Evolutionary conservation across 306 rosid species (phyloP), one percentile per base, ranked within the genome.

Genomic region (Fragaria nilgerrensis): DNA sequence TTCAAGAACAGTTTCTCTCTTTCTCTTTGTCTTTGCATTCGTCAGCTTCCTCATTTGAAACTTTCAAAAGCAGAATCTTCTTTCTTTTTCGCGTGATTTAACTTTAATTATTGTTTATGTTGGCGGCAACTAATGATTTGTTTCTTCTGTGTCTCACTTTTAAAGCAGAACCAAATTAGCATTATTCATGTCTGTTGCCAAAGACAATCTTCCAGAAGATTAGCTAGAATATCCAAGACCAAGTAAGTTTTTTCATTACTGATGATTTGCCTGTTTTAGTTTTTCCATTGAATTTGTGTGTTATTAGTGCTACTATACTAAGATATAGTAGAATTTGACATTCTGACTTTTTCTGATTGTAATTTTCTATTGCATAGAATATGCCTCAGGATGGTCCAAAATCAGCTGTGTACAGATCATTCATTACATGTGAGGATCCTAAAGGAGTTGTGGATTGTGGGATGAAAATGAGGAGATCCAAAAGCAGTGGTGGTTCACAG

Each of bases 341-440:
- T 72, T 75, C 78, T 80, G 86, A 86, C 85, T 81, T 84, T 79
- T 32, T 20, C 61, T 59, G 59, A 59, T 47, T 74, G 77, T 74
- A 68, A 69, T 84, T 59, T 86, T 76, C n/a, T 81, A 53, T 75
- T 53, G 74, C 84, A 37, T 37, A 89, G 92, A 89, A 85, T 85
- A 90, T 87, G 78, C 85, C 87, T 75, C 82, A 80, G 75, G 93
- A 89, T 84, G 69, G 85, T 76, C 70, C 80, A 19, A 88, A 66
- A 85, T 86, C 84, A 86, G 85, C 85, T 77, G 87, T 88, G 79
- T 95, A 88, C 80, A 92, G 87, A 81, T 86, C 97, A 59, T 88
- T 92, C 83, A 78, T 92, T 83, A 82, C 92, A 75, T 95, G 99
- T 87, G 89, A 90, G 69, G 94, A 95, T 85, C 97, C 97, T 82